Evolutionary conservation across 805 yeast genomes (phyloP), one percentile per base, ranked within the genome.

Genomic region (Candida peoriensis): DNA sequence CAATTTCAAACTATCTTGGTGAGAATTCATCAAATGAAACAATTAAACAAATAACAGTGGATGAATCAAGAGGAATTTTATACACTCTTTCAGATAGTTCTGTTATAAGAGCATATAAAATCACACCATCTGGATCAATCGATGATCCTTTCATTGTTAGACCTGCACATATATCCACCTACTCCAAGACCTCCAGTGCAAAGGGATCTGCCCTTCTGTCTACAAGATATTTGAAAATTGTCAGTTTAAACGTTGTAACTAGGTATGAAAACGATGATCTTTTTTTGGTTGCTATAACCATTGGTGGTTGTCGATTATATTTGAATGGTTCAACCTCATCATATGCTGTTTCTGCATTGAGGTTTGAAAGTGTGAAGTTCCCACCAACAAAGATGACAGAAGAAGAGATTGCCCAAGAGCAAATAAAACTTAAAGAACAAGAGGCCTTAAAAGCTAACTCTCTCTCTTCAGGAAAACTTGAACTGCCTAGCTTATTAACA

Each of bases 71-170:
- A 54, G 77, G 76, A 20, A 68, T 85, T 16, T 55, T 93, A 13
- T 93, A 93, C 57, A 75, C 96, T 0, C 69, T 93, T 31, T 83
- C 96, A 0, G 80, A 87, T 16, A 76, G 72, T 38, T 87, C 96
- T 0, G 72, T 77, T n/a, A 76, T 93, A 15, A 73, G 94, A 48
- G 85, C 86, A 4, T 90, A 87, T 57, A 72, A 74, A 51, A 65
- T 85, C 42, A 66, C 63, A 19, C 49, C 58, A 23, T 59, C 60
- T 12, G 69, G 60, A 48, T 46, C 63, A 0, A 57, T 81, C 31
- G 63, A 58, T 32, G 63, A 61, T 9, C 70, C 72, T 9, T 43
- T 54, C 24, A 39, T 60, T 8, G 55, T 66, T 27, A 64, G 50
- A 38, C 61, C 68, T 7, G 34, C 57, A 5, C 57, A 63, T 33